Evolutionary conservation across 2,329 filamentous ascomycete species (phyloP).

Genomic region (Beauveria bassiana): DNA sequence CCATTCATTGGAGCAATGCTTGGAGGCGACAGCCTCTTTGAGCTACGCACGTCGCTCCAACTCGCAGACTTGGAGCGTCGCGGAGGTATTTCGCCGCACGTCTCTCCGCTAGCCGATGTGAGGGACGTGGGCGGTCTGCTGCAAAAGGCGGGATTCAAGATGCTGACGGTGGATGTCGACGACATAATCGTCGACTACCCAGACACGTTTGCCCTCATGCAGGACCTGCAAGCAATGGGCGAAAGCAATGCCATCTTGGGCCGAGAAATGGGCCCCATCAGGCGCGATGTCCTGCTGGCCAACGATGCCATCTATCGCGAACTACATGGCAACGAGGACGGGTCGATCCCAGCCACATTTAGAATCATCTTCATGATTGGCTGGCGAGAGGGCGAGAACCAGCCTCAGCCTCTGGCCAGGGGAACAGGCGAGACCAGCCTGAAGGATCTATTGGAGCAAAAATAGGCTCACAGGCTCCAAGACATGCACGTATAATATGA

Average conservation of each 20-base stretch:
- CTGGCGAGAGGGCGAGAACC: slow-evolving; percentile 79
- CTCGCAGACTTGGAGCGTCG: slow-evolving; percentile 83
- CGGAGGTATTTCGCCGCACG: slow-evolving; percentile 85
- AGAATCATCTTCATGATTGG: slow-evolving; percentile 98
- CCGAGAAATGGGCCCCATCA: slow-evolving; percentile 71
- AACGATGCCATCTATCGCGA: slow-evolving; percentile 82
- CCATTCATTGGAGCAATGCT: slow-evolving; percentile 96
- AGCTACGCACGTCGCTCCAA: slow-evolving; percentile 87
- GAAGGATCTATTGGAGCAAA: slow-evolving; percentile 63
- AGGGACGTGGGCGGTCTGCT: slow-evolving; percentile 83
- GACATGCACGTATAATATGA: slow-evolving; percentile 2
- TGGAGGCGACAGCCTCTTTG: slow-evolving; percentile 87
- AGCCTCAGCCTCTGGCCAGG: slow-evolving; percentile 70
- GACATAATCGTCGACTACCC: slow-evolving; percentile 96
- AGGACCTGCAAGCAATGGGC: slow-evolving; percentile 92
- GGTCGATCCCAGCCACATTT: slow-evolving; percentile 79
- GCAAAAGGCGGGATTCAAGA: slow-evolving; percentile 82
- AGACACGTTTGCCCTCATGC: slow-evolving; percentile 82
- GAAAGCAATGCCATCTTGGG: slow-evolving; percentile 84
- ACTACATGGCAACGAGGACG: slow-evolving; percentile 76
- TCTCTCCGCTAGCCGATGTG: slow-evolving; percentile 87
- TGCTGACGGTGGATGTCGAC: slow-evolving; percentile 94
- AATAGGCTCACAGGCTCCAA: slow-evolving; percentile 21
- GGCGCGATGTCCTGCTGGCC: slow-evolving; percentile 77
- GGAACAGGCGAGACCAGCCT: slow-evolving; percentile 83